These are phyloP conservation scores for Cercophora samala DNA, from an alignment of 495 filamentous ascomycete genomes.

Conservation along the genomic window DNA sequence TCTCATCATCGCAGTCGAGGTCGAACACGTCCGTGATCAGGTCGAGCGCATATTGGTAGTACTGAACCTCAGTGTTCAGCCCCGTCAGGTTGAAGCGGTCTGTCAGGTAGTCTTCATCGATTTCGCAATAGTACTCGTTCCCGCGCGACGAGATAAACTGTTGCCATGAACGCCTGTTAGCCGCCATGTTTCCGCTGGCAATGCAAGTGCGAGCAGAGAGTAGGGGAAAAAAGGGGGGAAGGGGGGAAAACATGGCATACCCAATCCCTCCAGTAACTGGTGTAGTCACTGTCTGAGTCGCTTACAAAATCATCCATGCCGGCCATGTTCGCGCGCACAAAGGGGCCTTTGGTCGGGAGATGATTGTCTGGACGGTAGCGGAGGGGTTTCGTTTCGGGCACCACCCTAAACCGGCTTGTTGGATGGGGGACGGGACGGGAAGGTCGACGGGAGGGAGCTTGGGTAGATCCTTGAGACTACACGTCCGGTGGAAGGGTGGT, in stretches of 20 bases:
- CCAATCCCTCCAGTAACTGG: slow-evolving; percentile 99
- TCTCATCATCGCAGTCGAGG: slow-evolving; percentile 96
- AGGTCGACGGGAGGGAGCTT: not conserved
- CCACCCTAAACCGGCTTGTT: not conserved
- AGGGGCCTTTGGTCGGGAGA: not conserved
- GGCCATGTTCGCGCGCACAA: slow-evolving; percentile 2
- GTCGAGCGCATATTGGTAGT: slow-evolving; percentile 98
- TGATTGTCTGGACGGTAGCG: not conserved
- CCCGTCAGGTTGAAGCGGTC: slow-evolving; percentile 98
- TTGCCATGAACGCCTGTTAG: slow-evolving; percentile 14
- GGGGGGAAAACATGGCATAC: slow-evolving; percentile 53
- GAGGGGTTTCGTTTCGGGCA: not conserved
- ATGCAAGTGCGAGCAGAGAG: not conserved
- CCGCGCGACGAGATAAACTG: slow-evolving; percentile 97
- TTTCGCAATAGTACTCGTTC: slow-evolving; percentile 99
- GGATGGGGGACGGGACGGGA: not conserved
- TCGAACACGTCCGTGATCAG: slow-evolving; percentile 99
- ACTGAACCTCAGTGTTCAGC: slow-evolving; percentile 93
- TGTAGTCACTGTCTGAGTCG: slow-evolving; percentile 98
- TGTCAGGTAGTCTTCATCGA: slow-evolving; percentile 97
- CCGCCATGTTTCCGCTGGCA: slow-evolving; percentile 5
- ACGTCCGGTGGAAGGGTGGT: not conserved
- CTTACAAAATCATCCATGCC: slow-evolving; percentile 93
- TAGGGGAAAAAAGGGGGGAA: not conserved
- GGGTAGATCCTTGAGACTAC: too few species aligned